These are phyloP conservation scores for Fusarium sp. DNA, from an alignment of 2,329 filamentous ascomycete genomes.

Conservation along the genomic window DNA sequence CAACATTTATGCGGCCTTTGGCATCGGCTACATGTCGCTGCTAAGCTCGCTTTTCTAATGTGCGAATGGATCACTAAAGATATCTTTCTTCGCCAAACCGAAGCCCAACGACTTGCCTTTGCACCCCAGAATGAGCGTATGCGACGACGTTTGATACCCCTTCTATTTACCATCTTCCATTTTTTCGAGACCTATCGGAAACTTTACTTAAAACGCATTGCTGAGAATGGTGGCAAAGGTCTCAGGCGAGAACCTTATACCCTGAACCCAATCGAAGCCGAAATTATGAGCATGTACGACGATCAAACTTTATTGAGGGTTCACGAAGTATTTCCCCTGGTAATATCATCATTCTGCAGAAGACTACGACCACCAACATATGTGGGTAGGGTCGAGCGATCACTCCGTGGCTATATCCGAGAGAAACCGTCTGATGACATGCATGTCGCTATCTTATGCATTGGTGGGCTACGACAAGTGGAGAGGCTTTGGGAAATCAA, in stretches of 20 bases:
- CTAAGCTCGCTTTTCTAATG: conserved; percentile 72
- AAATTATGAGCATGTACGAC: conserved; percentile 75
- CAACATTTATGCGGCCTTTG: conserved; percentile 74
- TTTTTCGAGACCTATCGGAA: conserved; percentile 76
- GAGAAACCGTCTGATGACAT: conserved; percentile 74
- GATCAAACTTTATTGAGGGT: conserved; percentile 72
- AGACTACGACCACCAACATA: conserved; percentile 74
- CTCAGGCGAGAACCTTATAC: conserved; percentile 68
- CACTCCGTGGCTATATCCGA: conserved; percentile 72
- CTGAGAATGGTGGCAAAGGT: conserved; percentile 64
- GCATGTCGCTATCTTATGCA: conserved; percentile 70
- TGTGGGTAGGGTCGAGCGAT: conserved; percentile 72
- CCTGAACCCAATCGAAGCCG: conserved; percentile 71
- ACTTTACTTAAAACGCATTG: conserved; percentile 69
- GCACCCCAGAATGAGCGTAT: conserved; percentile 73
- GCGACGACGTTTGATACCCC: conserved; percentile 72
- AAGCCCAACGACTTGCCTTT: conserved; percentile 68
- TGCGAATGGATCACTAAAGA: conserved; percentile 75
- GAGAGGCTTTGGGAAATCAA: conserved; percentile 76
- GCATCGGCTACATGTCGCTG: conserved; percentile 74
- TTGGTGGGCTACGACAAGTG: conserved; percentile 73
- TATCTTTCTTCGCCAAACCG: conserved; percentile 71
- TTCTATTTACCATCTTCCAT: conserved; percentile 75
- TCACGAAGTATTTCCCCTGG: conserved; percentile 74
- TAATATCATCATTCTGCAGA: conserved; percentile 74